These are phyloP conservation scores for Liriodendron chinense DNA, from an alignment of 164 flowering plant genomes.

Conservation along the genomic window DNA sequence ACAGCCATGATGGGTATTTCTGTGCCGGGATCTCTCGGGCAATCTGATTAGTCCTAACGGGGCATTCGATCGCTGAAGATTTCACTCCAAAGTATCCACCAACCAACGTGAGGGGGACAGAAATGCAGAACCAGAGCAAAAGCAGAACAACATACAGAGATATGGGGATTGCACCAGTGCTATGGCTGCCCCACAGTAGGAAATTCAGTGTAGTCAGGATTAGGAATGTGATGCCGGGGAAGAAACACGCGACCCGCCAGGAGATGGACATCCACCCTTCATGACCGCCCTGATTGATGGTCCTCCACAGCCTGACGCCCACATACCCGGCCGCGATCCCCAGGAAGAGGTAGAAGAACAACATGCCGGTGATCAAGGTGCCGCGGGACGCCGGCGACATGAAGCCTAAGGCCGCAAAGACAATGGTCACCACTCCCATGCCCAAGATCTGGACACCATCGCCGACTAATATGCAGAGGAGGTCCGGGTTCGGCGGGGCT, in stretches of 20 bases:
- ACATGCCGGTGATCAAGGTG: conserved; percentile 17
- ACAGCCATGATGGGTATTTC: conserved; percentile 15
- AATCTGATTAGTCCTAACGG: conserved; percentile 14
- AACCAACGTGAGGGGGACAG: conserved; percentile 12
- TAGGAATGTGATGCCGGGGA: conserved; percentile 12
- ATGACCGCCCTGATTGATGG: background rate
- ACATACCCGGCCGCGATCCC: conserved; percentile 18
- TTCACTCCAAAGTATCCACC: conserved; percentile 12
- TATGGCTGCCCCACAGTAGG: conserved; percentile 4
- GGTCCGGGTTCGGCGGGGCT: conserved; percentile 50
- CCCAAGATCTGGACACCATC: conserved; percentile 86
- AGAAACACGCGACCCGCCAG: conserved; percentile 16
- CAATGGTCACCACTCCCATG: conserved; percentile 75
- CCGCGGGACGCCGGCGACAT: conserved; percentile 18
- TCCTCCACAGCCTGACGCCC: conserved; percentile 16
- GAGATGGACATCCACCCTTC: conserved; percentile 11
- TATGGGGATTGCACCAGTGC: conserved; percentile 12
- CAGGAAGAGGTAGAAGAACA: conserved; percentile 12
- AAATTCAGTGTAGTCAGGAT: conserved; percentile 10
- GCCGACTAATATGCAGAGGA: conserved; percentile 76
- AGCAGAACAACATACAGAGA: conserved; percentile 8
- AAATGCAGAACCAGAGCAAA: conserved; percentile 22
- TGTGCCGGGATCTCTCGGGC: conserved; percentile 15
- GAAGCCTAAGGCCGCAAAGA: conserved; percentile 61
- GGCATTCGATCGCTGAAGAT: conserved; percentile 4